Conservation (phyloP, 495 filamentous ascomycete genomes). For the Lindgomyces ingoldianus region DNA sequence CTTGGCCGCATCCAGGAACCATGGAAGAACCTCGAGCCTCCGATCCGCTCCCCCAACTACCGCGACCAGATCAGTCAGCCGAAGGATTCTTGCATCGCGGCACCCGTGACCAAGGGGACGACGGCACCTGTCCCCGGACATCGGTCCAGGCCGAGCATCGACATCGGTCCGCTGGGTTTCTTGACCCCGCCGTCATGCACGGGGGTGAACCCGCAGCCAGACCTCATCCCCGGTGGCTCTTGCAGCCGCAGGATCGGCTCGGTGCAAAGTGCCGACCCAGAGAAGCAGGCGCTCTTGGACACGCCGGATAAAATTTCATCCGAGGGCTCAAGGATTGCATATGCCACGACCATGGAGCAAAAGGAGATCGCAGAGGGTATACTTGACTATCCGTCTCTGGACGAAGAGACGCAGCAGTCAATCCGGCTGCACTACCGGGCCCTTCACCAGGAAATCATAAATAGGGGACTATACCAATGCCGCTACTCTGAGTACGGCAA, state of each 20-base stretch:
- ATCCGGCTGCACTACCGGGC: constrained; percentile 49
- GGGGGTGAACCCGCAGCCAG: constrained; percentile 6
- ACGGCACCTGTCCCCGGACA: background rate
- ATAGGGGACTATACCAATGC: constrained; percentile 50
- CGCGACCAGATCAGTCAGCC: constrained; percentile 1
- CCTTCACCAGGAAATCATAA: constrained; percentile 48
- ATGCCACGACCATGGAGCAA: constrained; percentile 40
- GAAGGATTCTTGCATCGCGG: background rate
- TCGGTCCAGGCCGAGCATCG: too few relatives aligned
- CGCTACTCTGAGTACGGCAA: constrained; percentile 50
- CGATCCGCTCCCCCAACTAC: constrained; percentile 40
- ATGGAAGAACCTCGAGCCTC: constrained; percentile 43
- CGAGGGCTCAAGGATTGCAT: too few relatives aligned
- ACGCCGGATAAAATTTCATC: too few relatives aligned
- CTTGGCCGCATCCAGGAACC: constrained; percentile 39
- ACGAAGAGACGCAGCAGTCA: constrained; percentile 47
- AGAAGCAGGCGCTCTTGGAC: constrained; percentile 20
- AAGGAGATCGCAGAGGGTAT: constrained; percentile 46
- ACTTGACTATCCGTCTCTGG: constrained; percentile 48
- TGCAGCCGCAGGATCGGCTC: constrained; percentile 14
- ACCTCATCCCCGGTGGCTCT: constrained; percentile 4
- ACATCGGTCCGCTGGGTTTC: background rate
- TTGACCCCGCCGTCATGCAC: background rate
- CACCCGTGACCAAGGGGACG: background rate
- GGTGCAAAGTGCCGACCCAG: constrained; percentile 10